Base-by-base conservation (phyloP, 441 rosid genomes). In the Kokia cookei region DNA sequence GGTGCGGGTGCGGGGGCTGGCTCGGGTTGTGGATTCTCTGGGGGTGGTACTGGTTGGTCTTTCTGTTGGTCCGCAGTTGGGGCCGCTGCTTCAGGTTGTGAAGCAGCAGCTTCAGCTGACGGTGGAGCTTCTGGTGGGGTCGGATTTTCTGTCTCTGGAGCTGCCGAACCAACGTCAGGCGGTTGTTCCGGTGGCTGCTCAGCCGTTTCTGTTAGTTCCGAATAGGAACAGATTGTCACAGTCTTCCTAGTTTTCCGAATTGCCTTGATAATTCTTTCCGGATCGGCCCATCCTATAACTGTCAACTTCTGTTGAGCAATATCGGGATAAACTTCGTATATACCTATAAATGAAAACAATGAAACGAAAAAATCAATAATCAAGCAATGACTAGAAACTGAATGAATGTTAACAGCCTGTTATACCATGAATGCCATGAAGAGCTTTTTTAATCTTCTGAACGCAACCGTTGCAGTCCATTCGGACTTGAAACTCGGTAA, bases 401-500 rank as follows among this genome's bases (percentile, higher is more conserved):
- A 22, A 76, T 42, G 10, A 10, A 55, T 45, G 55, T 37, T 70
- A 2, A 3, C 19, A 14, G 48, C 29, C 26, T 26, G 4, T 45
- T 69, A 32, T 32, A 83, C 96, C 96, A 3, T 80, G 82, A 71
- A 91, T 84, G 76, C 91, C 89, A 53, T 88, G 84, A 4, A 89
- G 72, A 0, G 91, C 90, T 79, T 82, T 91, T 85, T 87, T 91
- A 78, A 91, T 88, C 89, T 91, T 91, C 82, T 89, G 96, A 10
- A 91, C 89, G 2, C 93, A 91, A 11, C 93, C 96, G 2, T 89
- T 88, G 59, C 96, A 91, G 87, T 91, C 93, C 84, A 91, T 86
- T 60, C 92, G 90, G 89, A 91, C 92, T 29, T 85, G 82, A 61
- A 91, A 82, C 84, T 91, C 93, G 0, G 87, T 89, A 51, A 91